A percentile compares a stretch with the other conserved stretches of the same genome.
phyloP scores from a whole-genome alignment of 805 yeast species.

The Candida succiphila region DNA sequence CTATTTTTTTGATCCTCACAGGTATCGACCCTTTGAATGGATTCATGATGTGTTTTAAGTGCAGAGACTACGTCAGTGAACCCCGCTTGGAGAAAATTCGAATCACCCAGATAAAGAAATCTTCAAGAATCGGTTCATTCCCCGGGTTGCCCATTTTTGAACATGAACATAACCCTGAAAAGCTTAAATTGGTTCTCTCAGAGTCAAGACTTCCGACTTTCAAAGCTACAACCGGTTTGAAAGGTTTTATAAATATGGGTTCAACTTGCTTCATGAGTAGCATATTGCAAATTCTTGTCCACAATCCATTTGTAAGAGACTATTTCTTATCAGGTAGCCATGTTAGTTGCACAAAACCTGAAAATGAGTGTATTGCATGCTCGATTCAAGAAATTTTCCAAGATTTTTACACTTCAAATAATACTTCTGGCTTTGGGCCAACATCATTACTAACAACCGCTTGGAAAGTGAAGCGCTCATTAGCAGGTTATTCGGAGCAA shows the following conservation, averaged over 20 bases:
- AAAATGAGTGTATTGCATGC: slow-evolving; percentile 65
- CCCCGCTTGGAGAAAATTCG: slow-evolving; percentile 46
- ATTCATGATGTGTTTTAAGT: slow-evolving; percentile 67
- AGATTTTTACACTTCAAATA: slow-evolving; percentile 58
- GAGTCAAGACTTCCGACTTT: slow-evolving; percentile 32
- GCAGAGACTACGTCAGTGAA: slow-evolving; percentile 64
- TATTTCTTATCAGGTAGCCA: slow-evolving; percentile 73
- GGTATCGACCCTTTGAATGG: slow-evolving; percentile 59
- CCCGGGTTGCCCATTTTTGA: slow-evolving; percentile 24
- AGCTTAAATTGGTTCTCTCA: slow-evolving; percentile 16
- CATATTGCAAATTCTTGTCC: slow-evolving; percentile 79
- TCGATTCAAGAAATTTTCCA: slow-evolving; percentile 71
- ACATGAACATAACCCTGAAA: slow-evolving; percentile 15
- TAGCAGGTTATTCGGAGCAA: slow-evolving; percentile 95
- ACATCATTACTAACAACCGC: slow-evolving; percentile 74
- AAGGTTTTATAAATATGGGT: slow-evolving; percentile 90
- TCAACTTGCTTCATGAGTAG: slow-evolving; percentile 97
- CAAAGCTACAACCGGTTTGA: slow-evolving; percentile 64
- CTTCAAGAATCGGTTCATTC: slow-evolving; percentile 10
- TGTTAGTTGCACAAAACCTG: slow-evolving; percentile 35
- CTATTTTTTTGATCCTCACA: slow-evolving; percentile 11
- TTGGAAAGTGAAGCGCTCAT: slow-evolving; percentile 73
- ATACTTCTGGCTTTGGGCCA: slow-evolving; percentile 68
- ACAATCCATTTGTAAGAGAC: slow-evolving; percentile 78
- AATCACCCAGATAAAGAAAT: slow-evolving; percentile 14